Base-by-base conservation (phyloP, 2,329 filamentous ascomycete genomes). In the Aspergillus sp. region DNA sequence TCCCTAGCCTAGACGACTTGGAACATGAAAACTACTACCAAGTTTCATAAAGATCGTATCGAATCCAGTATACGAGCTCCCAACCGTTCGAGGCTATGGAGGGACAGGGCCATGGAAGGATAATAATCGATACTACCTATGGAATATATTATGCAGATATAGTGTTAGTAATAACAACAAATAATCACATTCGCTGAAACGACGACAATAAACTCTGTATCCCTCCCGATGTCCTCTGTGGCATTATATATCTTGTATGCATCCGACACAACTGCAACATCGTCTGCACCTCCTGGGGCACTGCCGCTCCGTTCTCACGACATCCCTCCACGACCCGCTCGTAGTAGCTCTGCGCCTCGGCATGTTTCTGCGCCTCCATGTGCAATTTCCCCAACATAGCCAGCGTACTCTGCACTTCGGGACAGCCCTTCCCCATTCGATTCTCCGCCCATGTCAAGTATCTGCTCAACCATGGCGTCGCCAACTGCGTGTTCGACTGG, bases 391-490 rank as follows among this genome's bases (percentile, higher is more conserved):
- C 71, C 6, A 74, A 52, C 57, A 72, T 58, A 23, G 62, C 58
- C 11, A 73, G 57, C 2, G 67, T 61, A 7, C 61, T 55, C 19
- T 66, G 65, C 0, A 67, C 66, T n/a, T 74, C 71, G 1, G 61
- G 62, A 17, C 64, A 65, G 2, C 65, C 59, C 10, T 57, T 44
- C 30, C 70, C 69, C 53, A 66, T 66, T 23, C 67, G 65, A 3
- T 54, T 49, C 49, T 71, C 68, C 3, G 64, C 62, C 71, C 71
- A 74, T 8, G 59, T 54, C 19, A 73, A 58, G 57, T 71, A 73
- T n/a, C 71, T 69, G 2, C 53, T 27, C 17, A 74, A 39, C 71
- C 71, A 73, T 1, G 71, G 71, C 11, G 65, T 53, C 8, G 72
- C 70, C 13, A 64, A 55, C 3, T 64, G 60, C 6, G 62, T 52